phyloP scores from a whole-genome alignment of 306 rosid genomes.

The Begonia peltatifolia region DNA sequence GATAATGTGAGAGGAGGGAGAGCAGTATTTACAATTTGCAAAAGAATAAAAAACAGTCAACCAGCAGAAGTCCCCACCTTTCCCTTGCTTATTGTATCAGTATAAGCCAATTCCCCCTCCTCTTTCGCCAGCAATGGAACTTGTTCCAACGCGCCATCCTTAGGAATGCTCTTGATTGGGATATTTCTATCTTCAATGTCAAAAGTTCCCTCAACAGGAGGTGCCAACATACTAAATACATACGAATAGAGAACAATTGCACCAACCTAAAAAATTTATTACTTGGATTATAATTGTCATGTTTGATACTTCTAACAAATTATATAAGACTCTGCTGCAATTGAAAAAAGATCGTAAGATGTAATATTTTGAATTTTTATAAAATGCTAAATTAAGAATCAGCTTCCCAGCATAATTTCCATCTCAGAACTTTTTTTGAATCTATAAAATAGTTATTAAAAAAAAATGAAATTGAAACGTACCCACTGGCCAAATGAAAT shows the following conservation, averaged over 20 bases:
- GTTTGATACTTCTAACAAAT: too few relatives aligned
- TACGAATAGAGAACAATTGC: slow-evolving; percentile 90
- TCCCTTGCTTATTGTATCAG: slow-evolving; percentile 21
- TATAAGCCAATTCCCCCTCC: slow-evolving; percentile 17
- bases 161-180: slow-evolving; percentile 31
- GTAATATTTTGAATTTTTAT: too few relatives aligned
- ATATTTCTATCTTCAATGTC: slow-evolving; percentile 39
- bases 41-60: too few relatives aligned
- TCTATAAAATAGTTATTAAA: too few relatives aligned
- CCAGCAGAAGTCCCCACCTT: slow-evolving; percentile 35
- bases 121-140: slow-evolving; percentile 50
- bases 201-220: slow-evolving; percentile 91
- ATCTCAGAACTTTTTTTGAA: too few relatives aligned
- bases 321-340: too few relatives aligned
- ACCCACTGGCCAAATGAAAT: slow-evolving; percentile 99
- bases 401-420: too few relatives aligned
- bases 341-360: too few relatives aligned
- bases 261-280: slow-evolving; percentile 50
- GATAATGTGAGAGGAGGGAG: neutral
- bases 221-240: slow-evolving; percentile 81
- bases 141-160: slow-evolving; percentile 29
- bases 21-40: neutral
- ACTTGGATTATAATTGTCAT: neutral
- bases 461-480: slow-evolving; percentile 6
- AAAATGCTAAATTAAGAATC: too few relatives aligned